A percentile compares a stretch with the other conserved stretches of the same genome.
These are phyloP conservation scores for Zymoseptoria pseudotritici DNA, from an alignment of 2,329 filamentous ascomycete genomes.

Conservation along the genomic window DNA sequence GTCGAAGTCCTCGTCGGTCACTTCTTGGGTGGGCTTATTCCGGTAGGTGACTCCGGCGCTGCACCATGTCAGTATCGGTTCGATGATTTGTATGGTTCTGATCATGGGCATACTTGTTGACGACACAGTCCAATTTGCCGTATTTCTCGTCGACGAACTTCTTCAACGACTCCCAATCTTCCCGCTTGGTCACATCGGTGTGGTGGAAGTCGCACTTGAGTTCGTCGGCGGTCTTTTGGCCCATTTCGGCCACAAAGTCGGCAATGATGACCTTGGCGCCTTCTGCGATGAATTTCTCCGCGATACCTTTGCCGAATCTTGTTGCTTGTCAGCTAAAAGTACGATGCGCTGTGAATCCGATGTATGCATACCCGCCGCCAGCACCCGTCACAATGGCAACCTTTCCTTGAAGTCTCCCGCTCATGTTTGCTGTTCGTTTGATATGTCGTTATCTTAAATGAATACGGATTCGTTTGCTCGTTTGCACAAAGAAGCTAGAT, in stretches of 20 bases:
- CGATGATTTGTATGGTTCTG: background rate
- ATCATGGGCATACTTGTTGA: conserved; percentile 37
- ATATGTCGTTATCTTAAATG: background rate
- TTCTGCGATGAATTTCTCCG: conserved; percentile 51
- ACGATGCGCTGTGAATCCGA: background rate
- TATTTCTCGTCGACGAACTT: conserved; percentile 40
- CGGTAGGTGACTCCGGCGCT: conserved; percentile 53
- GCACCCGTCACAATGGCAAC: conserved; percentile 50
- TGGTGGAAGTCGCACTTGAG: conserved; percentile 38
- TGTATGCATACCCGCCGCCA: conserved; percentile 42
- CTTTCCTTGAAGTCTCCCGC: conserved; percentile 17
- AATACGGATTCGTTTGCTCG: background rate
- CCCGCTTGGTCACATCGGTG: conserved; percentile 48
- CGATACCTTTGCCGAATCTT: conserved; percentile 54
- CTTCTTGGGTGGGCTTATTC: conserved; percentile 57
- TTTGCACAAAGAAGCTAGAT: background rate
- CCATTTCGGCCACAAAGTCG: conserved; percentile 51
- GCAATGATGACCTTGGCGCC: conserved; percentile 56
- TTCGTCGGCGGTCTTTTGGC: conserved; percentile 43
- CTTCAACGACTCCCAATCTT: conserved; percentile 49
- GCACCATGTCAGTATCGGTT: background rate
- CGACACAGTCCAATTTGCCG: conserved; percentile 49
- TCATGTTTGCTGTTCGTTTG: conserved; percentile 6
- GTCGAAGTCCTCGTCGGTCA: conserved; percentile 61
- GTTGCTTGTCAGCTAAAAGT: background rate